phyloP scores from a whole-genome alignment of 2,329 filamentous ascomycete species.

The Triangularia setosa region DNA sequence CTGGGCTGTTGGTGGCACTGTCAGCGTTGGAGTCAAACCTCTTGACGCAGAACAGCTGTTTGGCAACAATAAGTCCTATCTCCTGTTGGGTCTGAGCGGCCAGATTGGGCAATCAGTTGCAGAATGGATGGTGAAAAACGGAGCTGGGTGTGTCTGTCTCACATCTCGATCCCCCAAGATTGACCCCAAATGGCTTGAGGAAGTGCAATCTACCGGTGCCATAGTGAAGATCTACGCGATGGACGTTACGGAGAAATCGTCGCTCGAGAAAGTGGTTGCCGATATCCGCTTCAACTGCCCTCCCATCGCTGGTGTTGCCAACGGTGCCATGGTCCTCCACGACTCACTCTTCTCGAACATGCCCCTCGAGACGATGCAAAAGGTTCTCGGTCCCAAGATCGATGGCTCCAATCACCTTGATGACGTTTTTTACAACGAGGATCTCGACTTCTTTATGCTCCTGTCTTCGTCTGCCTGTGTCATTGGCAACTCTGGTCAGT shows the following conservation, averaged over 20 bases:
- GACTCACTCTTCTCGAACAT: slow-evolving; percentile 14
- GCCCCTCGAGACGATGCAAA: slow-evolving; percentile 5
- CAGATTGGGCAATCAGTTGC: slow-evolving; percentile 36
- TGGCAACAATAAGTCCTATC: slow-evolving; percentile 28
- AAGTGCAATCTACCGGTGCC: background rate
- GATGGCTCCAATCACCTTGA: slow-evolving; percentile 15
- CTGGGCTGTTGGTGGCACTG: background rate
- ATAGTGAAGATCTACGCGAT: background rate
- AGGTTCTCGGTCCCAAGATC: slow-evolving; percentile 12
- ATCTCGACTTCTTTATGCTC: slow-evolving; percentile 18
- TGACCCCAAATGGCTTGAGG: background rate
- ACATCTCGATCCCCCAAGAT: slow-evolving; percentile 33
- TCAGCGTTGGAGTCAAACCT: background rate
- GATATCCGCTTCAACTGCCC: background rate
- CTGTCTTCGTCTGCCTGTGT: slow-evolving; percentile 6
- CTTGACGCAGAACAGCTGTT: background rate
- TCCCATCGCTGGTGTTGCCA: slow-evolving; percentile 27
- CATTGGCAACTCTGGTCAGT: slow-evolving; percentile 10
- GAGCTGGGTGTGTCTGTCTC: slow-evolving; percentile 37
- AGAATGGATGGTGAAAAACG: slow-evolving; percentile 34
- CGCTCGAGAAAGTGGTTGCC: background rate
- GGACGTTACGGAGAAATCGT: background rate
- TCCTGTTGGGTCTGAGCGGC: slow-evolving; percentile 37
- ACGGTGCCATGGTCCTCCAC: slow-evolving; percentile 27
- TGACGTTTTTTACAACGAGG: background rate